Percentiles rank a stretch among this genome's conserved stretches.
Evolutionary conservation across 2,329 filamentous ascomycete species (phyloP).

Genomic region (Dichotomopilus funicola): DNA sequence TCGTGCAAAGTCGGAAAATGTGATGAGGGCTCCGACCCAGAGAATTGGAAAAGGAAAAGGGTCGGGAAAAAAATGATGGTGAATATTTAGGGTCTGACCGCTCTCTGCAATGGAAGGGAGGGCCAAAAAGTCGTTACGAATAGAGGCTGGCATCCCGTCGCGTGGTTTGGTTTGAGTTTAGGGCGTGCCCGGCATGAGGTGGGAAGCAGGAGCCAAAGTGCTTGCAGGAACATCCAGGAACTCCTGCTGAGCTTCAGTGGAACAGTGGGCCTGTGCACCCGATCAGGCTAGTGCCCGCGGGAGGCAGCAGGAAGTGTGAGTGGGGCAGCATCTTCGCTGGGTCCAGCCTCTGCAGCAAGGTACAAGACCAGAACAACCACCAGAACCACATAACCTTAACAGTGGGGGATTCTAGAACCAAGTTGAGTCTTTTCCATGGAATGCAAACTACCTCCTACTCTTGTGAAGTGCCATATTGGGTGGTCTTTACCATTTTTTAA

Average conservation of each 20-base stretch:
- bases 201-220: conserved; percentile 9
- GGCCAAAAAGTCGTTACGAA: neutral
- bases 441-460: too few species aligned
- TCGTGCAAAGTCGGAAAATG: neutral
- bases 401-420: too few species aligned
- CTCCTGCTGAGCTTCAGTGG: neutral
- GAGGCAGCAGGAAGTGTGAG: conserved; percentile 2
- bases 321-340: neutral
- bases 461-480: too few species aligned
- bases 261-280: neutral
- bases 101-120: neutral
- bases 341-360: too few species aligned
- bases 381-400: too few species aligned
- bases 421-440: too few species aligned
- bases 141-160: conserved; percentile 1
- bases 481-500: too few species aligned
- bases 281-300: conserved; percentile 5
- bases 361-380: too few species aligned
- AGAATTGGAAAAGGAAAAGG: neutral
- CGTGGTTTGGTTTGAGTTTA: conserved; percentile 1
- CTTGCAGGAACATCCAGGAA: conserved; percentile 4
- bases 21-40: too few species aligned
- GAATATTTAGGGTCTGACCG: neutral
- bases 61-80: neutral
- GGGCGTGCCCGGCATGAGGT: conserved; percentile 5